Evolutionary conservation across 2,329 filamentous ascomycete genomes (phyloP).

Genomic region (Ophiostoma ulmi): DNA sequence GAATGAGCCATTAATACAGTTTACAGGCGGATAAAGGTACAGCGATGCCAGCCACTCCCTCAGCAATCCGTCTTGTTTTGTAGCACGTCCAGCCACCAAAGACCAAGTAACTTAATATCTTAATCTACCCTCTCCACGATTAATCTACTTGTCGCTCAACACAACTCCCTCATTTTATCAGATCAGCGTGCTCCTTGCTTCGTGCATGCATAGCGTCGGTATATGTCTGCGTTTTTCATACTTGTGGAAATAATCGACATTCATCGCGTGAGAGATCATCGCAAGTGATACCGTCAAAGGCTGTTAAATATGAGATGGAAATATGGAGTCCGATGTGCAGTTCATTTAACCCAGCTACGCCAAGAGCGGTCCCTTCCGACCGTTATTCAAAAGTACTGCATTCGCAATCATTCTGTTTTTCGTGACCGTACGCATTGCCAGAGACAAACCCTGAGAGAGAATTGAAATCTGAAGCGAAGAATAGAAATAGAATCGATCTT

Average conservation of each 20-base stretch:
- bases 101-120: not conserved
- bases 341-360: not conserved
- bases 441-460: no score
- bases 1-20: not conserved
- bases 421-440: no score
- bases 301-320: not conserved
- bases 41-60: no score
- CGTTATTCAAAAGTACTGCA: conserved; percentile 5
- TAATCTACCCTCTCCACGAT: not conserved
- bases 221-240: not conserved
- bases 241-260: not conserved
- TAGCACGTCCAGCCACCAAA: not conserved
- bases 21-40: no score
- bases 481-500: not conserved
- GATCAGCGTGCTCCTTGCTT: not conserved
- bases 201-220: not conserved
- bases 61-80: not conserved
- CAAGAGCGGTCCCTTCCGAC: not conserved
- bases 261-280: not conserved
- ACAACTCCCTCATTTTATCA: conserved; percentile 3
- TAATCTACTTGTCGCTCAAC: not conserved
- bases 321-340: not conserved
- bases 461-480: no score
- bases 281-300: not conserved
- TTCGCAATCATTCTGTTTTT: not conserved